Conservation (phyloP, 805 yeast genomes). For the Metschnikowia henanensis region DNA sequence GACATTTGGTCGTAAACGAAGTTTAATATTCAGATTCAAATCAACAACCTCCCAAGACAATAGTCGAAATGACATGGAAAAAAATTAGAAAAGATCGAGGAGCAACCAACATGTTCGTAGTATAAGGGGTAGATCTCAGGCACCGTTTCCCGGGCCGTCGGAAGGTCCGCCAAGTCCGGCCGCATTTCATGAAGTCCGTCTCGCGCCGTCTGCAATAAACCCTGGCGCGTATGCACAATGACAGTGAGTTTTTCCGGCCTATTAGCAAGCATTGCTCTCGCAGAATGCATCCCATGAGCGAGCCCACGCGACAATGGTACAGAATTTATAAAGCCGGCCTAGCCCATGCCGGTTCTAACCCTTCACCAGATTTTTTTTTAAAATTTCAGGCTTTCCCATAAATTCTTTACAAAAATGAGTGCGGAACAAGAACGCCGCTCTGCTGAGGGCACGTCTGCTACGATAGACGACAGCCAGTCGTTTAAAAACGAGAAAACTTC, state of each 20-base stretch:
- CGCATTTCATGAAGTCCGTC: not conserved
- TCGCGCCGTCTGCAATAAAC: constrained; percentile 1
- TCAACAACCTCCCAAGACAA: too few species aligned
- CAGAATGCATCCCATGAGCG: not conserved
- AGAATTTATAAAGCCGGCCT: constrained; percentile 2
- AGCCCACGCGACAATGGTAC: not conserved
- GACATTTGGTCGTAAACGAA: not conserved
- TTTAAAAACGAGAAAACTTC: constrained; percentile 9
- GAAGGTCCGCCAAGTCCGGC: constrained; percentile 4
- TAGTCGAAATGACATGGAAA: too few species aligned
- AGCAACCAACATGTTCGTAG: too few species aligned
- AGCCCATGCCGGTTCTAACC: not conserved
- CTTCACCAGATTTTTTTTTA: too few species aligned
- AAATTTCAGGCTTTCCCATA: not conserved
- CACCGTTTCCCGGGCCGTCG: too few species aligned
- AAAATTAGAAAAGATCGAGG: too few species aligned
- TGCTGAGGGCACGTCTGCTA: constrained; percentile 6
- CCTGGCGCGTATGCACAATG: constrained; percentile 3
- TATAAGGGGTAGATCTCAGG: too few species aligned
- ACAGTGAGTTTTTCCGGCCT: constrained; percentile 4
- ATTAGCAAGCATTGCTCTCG: constrained; percentile 8
- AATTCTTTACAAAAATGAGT: not conserved
- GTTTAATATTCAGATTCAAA: not conserved
- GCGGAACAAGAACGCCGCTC: constrained; percentile 7
- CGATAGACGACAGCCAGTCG: constrained; percentile 8